Conservation (phyloP, 495 filamentous ascomycete genomes). For the Pseudomonodictys pantanalensis region DNA sequence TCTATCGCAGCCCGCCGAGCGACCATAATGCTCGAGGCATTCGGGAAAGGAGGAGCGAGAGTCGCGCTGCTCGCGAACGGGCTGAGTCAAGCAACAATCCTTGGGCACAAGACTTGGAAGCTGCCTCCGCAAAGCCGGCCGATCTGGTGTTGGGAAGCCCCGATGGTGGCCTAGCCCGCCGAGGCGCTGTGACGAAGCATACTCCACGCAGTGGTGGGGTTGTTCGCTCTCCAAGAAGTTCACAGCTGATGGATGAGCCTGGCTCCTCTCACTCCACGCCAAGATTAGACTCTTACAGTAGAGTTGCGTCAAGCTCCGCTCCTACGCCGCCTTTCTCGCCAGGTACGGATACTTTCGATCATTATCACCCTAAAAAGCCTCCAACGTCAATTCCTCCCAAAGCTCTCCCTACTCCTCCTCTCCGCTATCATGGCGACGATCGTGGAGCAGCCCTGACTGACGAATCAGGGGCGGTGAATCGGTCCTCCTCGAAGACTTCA, state of each 20-base stretch:
- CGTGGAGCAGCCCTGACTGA: slow-evolving; percentile 21
- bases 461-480: slow-evolving; percentile 36
- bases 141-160: slow-evolving; percentile 47
- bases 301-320: slow-evolving; percentile 45
- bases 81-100: slow-evolving; percentile 51
- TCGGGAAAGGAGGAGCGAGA: slow-evolving; percentile 66
- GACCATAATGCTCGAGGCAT: slow-evolving; percentile 62
- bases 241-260: slow-evolving; percentile 19
- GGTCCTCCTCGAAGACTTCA: slow-evolving; percentile 58
- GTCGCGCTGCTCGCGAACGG: slow-evolving; percentile 55
- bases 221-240: slow-evolving; percentile 37
- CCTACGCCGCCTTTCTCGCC: slow-evolving; percentile 72
- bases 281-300: slow-evolving; percentile 42
- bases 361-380: slow-evolving; percentile 43
- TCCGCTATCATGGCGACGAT: slow-evolving; percentile 34
- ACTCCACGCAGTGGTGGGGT: slow-evolving; percentile 31
- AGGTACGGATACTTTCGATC: slow-evolving; percentile 31
- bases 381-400: slow-evolving; percentile 25
- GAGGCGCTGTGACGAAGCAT: slow-evolving; percentile 22
- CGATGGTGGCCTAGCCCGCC: slow-evolving; percentile 31
- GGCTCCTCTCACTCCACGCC: slow-evolving; percentile 48
- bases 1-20: slow-evolving; percentile 53
- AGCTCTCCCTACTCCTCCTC: slow-evolving; percentile 48
- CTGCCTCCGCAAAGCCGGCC: slow-evolving; percentile 45
- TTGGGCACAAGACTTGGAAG: slow-evolving; percentile 51